Evolutionary conservation across 257 asterid species (phyloP), one percentile per base, ranked within the genome.

Genomic region (Nicotiana undulata): DNA sequence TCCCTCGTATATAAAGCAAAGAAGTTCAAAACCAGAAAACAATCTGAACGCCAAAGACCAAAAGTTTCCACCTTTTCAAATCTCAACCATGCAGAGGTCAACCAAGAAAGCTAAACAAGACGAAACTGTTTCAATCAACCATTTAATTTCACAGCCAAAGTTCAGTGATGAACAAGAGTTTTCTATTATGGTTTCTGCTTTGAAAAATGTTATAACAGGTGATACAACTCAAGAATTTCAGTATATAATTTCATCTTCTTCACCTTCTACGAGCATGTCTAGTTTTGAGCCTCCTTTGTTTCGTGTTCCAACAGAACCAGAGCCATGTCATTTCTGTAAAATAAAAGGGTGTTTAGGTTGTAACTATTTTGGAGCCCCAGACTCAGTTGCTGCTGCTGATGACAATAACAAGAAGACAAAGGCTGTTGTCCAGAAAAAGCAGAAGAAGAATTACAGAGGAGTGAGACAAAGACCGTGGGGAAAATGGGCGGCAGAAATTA

Each of bases 401-500:
- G 6, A 18, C 5, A 85, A 75, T 75, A 86, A 83, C 65, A 85
- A 83, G 12, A 77, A 60, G 15, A 0, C 2, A 0, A 40, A 16
- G 15, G 11, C 31, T 24, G 70, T 4, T 44, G 53, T 2, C 5
- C 76, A 77, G 83, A 88, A 55, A 75, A 83, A 90, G 3, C 31
- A 29, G 87, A 93, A 94, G 88, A 94, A 92, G 81, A 94, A 90
- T 20, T 93, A 86, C 91, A 93, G 97, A 63, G 98, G 98, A 0
- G 98, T 94, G 11, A 84, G 98, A 76, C 96, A 94, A 80, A 75
- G 98, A 85, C 98, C 98, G 2, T 94, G 98, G 98, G 98, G 97
- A 12, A 94, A 94, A 72, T 94, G 97, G 97, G 97, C 96, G 4
- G 93, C 97, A 11, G 97, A 94, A 87, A 94, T 94, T 12, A 70